Evolutionary conservation across 75 land plant species (phyloP).

Genomic region (Azolla pinnata): DNA sequence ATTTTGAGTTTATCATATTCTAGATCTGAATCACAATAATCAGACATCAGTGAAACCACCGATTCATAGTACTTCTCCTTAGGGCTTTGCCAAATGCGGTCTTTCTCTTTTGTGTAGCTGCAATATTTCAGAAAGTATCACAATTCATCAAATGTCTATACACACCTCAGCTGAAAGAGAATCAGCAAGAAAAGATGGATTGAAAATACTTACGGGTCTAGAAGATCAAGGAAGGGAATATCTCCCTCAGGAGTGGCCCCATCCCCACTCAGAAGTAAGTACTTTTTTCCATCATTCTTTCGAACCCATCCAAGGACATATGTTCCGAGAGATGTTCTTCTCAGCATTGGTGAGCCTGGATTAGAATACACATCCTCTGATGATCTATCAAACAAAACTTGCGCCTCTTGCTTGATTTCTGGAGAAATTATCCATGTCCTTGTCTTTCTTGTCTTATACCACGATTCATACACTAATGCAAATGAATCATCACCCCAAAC

Average conservation of each 20-base stretch:
- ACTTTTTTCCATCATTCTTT: slow-evolving; percentile 53
- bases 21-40: slow-evolving; percentile 57
- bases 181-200: background rate
- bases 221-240: slow-evolving; percentile 85
- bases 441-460: slow-evolving; percentile 89
- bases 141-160: too few relatives aligned
- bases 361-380: slow-evolving; percentile 95
- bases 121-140: background rate
- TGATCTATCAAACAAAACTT: slow-evolving; percentile 82
- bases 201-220: slow-evolving; percentile 58
- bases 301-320: slow-evolving; percentile 79
- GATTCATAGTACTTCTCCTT: slow-evolving; percentile 76
- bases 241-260: slow-evolving; percentile 95
- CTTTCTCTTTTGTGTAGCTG: slow-evolving; percentile 82
- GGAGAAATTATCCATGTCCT: slow-evolving; percentile 90
- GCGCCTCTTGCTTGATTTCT: slow-evolving; percentile 41
- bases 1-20: slow-evolving; percentile 46
- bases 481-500: slow-evolving; percentile 86
- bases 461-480: slow-evolving; percentile 86
- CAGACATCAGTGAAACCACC: slow-evolving; percentile 81
- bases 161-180: too few relatives aligned
- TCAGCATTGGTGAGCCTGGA: slow-evolving; percentile 91
- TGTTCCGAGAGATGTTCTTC: slow-evolving; percentile 74
- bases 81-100: slow-evolving; percentile 89
- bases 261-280: slow-evolving; percentile 65